Evolutionary conservation across 108 stramenopile species (phyloP), one percentile per base, ranked within the genome.

Genomic region (Skeletonema costatum): DNA sequence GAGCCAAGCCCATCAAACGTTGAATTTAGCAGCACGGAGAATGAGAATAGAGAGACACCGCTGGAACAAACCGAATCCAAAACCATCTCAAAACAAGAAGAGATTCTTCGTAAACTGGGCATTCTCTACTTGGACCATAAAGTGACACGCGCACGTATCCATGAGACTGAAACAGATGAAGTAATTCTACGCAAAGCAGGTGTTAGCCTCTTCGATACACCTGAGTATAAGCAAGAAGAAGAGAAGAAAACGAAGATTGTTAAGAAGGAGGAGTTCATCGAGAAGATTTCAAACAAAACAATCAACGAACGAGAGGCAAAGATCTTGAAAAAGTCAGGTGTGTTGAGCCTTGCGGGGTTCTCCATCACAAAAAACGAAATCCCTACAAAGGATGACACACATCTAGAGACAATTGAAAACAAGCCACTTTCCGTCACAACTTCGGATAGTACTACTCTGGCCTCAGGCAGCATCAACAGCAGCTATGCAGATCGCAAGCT

Each of bases 111-210:
- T 17, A 39, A 64, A 29, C 11, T 64, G 10, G 63, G 63, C 36
- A 64, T 64, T 64, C 63, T 35, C 63, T 39, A 64, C 5, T 64
- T 64, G n/a, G 63, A 64, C 5, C 10, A 64, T 11, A 64, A 64
- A n/a, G 63, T 64, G 9, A 38, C 63, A 39, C 30, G 63, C 1
- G 41, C 63, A 8, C 63, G 63, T 17, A n/a, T n/a, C 35, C 38
- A 35, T 39, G 33, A 35, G 4, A 21, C 4, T 13, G 63, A 64
- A 29, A 64, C 63, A 39, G 63, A 64, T 39, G 63, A 35, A 21
- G n/a, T 5, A 35, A 64, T 64, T 6, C 63, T 64, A 35, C 38
- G 38, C 36, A 8, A 64, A 8, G 63, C 63, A 35, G 63, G 63
- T 9, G 5, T 64, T 39, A 29, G 17, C 53, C 2, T 56, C 53